Percentiles rank a stretch among this genome's conserved stretches.
Evolutionary conservation across 2,329 filamentous ascomycete genomes (phyloP).

Genomic region (Monosporascus cannonballus): DNA sequence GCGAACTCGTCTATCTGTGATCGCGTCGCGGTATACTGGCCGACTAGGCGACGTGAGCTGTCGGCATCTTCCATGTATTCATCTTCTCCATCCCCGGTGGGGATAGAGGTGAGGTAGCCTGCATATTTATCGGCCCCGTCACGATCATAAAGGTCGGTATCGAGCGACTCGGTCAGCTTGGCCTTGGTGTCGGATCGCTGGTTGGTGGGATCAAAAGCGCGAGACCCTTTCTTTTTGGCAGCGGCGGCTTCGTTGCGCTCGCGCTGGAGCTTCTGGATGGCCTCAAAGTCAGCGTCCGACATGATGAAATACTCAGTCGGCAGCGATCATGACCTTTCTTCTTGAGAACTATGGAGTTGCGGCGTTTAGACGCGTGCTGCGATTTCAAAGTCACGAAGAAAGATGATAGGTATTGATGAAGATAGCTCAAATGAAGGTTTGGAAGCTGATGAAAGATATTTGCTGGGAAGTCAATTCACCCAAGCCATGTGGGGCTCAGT

Average conservation of each 20-base stretch:
- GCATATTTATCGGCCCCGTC: conserved; percentile 74
- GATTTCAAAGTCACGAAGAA: too few relatives aligned
- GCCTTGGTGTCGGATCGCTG: conserved; percentile 89
- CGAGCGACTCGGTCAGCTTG: conserved; percentile 83
- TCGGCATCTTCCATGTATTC: conserved; percentile 71
- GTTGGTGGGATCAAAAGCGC: conserved; percentile 68
- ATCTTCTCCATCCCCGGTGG: conserved; percentile 71
- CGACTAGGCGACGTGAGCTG: conserved; percentile 72
- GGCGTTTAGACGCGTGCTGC: too few relatives aligned
- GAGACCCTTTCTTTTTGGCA: conserved; percentile 69
- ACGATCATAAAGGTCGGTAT: conserved; percentile 80
- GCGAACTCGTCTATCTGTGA: conserved; percentile 94
- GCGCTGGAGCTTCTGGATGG: conserved; percentile 80
- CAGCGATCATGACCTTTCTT: conserved; percentile 23
- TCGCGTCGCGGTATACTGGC: conserved; percentile 91
- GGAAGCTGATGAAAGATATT: not conserved
- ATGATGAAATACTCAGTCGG: conserved; percentile 37
- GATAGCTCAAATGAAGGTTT: not conserved
- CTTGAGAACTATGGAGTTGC: not conserved
- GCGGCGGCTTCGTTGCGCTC: conserved; percentile 81
- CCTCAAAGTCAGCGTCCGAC: conserved; percentile 80
- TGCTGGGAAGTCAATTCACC: too few relatives aligned
- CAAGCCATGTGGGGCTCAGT: not conserved
- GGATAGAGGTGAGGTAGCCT: conserved; percentile 87
- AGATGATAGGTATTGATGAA: too few relatives aligned